Conservation (phyloP, 1,284 basidiomycete genomes). For the Boletus semigastroideus region DNA sequence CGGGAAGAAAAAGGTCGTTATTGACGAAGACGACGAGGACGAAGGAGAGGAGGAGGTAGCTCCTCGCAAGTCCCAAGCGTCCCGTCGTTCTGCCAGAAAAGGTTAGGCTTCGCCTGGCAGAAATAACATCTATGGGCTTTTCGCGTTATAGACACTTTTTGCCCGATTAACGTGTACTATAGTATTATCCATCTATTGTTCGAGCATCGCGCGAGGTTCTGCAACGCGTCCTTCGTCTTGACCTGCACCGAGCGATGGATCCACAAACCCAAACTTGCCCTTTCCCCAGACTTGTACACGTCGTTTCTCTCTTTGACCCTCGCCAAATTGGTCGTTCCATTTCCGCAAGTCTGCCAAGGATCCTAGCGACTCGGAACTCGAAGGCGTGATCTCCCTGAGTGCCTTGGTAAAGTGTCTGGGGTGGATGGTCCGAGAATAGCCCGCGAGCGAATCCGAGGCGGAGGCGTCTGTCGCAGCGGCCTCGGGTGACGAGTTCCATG, state of each 20-base stretch:
- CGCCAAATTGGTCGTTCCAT: conserved; percentile 93
- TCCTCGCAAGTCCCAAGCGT: conserved; percentile 25
- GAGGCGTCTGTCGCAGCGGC: conserved; percentile 13
- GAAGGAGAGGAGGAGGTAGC: conserved; percentile 33
- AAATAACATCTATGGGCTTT: conserved; percentile 6
- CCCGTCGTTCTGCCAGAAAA: conserved; percentile 28
- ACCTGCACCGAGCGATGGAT: conserved; percentile 36
- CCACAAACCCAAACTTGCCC: conserved; percentile 70
- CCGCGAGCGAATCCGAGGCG: background rate
- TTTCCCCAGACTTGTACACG: conserved; percentile 72
- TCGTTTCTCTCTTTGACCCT: conserved; percentile 62
- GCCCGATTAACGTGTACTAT: conserved; percentile 14
- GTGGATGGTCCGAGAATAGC: conserved; percentile 44
- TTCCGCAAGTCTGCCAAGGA: conserved; percentile 79
- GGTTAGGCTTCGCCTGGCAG: conserved; percentile 7
- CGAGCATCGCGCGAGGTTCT: conserved; percentile 16
- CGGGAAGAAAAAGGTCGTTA: conserved; percentile 33
- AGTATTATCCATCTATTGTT: conserved; percentile 30
- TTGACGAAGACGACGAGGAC: conserved; percentile 30
- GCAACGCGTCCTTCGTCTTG: conserved; percentile 46
- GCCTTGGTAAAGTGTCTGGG: conserved; percentile 78
- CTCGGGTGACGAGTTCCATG: conserved; percentile 53
- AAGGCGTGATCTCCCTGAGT: conserved; percentile 83
- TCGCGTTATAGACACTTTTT: too few relatives aligned
- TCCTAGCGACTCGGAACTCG: conserved; percentile 78